Evolutionary conservation across 768 basidiomycete species (phyloP).

Genomic region (Psilocybe azurescens): DNA sequence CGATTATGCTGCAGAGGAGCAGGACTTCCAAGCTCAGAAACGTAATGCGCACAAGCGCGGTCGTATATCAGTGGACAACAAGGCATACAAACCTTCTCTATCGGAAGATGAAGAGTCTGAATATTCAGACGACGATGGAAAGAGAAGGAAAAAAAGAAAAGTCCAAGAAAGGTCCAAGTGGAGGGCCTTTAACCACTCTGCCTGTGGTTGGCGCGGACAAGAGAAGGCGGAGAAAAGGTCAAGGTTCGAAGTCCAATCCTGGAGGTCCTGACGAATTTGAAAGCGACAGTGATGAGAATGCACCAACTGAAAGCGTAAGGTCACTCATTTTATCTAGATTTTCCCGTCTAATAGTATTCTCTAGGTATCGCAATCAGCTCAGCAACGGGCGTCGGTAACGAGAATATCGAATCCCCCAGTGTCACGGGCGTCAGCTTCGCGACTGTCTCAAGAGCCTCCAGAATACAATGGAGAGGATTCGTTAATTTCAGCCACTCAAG

Average conservation of each 20-base stretch:
- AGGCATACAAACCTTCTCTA: constrained; percentile 74
- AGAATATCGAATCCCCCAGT: constrained; percentile 33
- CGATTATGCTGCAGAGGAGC: constrained; percentile 81
- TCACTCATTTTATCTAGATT: constrained; percentile 3
- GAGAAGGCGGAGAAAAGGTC: constrained; percentile 57
- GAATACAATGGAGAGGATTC: constrained; percentile 40
- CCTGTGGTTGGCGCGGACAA: constrained; percentile 74
- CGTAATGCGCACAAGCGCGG: constrained; percentile 47
- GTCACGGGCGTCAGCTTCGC: constrained; percentile 38
- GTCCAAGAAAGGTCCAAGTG: constrained; percentile 55
- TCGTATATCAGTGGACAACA: constrained; percentile 79
- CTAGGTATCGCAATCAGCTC: constrained; percentile 36
- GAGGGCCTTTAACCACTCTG: constrained; percentile 66
- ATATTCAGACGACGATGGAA: constrained; percentile 56
- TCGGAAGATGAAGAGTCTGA: constrained; percentile 75
- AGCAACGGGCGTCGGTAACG: constrained; percentile 39
- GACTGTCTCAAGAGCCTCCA: constrained; percentile 41
- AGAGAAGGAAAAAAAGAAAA: constrained; percentile 58
- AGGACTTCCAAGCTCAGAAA: constrained; percentile 55
- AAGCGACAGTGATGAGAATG: constrained; percentile 51
- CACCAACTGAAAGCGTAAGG: constrained; percentile 41
- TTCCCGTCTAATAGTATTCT: constrained; percentile 19
- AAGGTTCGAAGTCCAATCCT: constrained; percentile 46
- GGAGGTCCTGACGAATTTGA: constrained; percentile 57
- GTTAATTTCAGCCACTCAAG: constrained; percentile 50